phyloP scores from a whole-genome alignment of 2,329 filamentous ascomycete species.

The Xylariaceae sp. region DNA sequence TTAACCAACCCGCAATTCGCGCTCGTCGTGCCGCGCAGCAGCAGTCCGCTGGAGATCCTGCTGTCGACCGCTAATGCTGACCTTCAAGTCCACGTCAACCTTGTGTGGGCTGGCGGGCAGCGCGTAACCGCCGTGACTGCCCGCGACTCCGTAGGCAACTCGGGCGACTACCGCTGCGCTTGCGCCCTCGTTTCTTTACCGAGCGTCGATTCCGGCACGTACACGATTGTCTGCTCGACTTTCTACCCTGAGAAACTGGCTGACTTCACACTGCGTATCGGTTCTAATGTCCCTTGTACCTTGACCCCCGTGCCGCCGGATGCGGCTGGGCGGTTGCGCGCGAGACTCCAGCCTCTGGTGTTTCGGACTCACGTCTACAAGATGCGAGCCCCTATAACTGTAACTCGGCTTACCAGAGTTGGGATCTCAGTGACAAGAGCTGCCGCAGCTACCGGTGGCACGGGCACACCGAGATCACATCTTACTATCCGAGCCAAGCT shows the following conservation, averaged over 20 bases:
- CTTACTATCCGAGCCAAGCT: constrained; percentile 63
- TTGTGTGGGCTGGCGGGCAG: constrained; percentile 73
- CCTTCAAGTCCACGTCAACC: constrained; percentile 76
- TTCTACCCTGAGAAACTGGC: constrained; percentile 78
- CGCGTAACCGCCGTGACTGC: constrained; percentile 66
- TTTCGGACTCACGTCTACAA: constrained; percentile 38
- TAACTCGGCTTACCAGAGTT: constrained; percentile 55
- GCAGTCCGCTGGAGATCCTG: constrained; percentile 67
- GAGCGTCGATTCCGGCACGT: constrained; percentile 64
- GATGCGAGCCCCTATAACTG: constrained; percentile 38
- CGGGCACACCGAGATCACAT: constrained; percentile 22
- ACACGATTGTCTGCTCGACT: constrained; percentile 86
- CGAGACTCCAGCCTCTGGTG: constrained; percentile 49
- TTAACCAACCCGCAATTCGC: constrained; percentile 84
- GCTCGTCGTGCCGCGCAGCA: constrained; percentile 53
- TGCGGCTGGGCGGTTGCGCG: constrained; percentile 68
- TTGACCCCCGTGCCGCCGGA: constrained; percentile 65
- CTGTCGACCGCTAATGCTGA: constrained; percentile 65
- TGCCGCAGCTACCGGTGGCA: constrained; percentile 18
- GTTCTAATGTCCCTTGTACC: constrained; percentile 53
- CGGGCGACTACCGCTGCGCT: constrained; percentile 82
- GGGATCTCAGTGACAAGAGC: constrained; percentile 46
- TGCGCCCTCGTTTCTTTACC: constrained; percentile 65
- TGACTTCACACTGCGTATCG: constrained; percentile 71
- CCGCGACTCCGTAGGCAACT: constrained; percentile 76